A percentile compares a stretch with the other conserved stretches of the same genome.
These are phyloP conservation scores for Pyracantha coccinea DNA, from an alignment of 331 rosid genomes.

Conservation along the genomic window DNA sequence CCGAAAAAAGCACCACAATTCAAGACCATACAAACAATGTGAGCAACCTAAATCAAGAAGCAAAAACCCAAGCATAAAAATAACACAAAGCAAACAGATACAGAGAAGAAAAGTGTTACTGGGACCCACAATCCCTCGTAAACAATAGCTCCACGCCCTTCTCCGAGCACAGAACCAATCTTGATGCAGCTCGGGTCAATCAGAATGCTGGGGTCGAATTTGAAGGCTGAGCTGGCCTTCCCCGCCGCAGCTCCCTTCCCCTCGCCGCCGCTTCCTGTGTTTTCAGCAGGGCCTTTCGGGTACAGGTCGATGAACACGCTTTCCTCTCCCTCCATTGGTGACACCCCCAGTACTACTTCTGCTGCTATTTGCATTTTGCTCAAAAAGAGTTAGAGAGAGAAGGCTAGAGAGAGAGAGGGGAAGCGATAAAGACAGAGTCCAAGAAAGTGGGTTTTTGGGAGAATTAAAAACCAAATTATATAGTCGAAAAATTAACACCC, in stretches of 20 bases:
- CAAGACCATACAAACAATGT: constrained; percentile 19
- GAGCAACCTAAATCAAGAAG: constrained; percentile 16
- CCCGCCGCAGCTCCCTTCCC: neutral
- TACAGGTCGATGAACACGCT: neutral
- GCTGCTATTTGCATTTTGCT: constrained; percentile 7
- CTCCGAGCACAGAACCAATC: constrained; percentile 23
- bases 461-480: neutral
- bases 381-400: neutral
- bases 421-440: neutral
- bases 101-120: neutral
- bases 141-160: constrained; percentile 31
- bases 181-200: constrained; percentile 14
- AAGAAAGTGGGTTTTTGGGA: constrained; percentile 5
- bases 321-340: constrained; percentile 22
- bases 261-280: neutral
- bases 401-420: neutral
- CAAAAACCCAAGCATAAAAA: neutral
- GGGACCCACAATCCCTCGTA: constrained; percentile 39
- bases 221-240: constrained; percentile 15
- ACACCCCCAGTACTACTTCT: neutral
- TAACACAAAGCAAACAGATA: neutral
- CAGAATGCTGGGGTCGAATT: constrained; percentile 23
- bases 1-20: neutral
- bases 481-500: neutral
- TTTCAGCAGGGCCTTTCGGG: neutral